Conservation (phyloP, 2,329 filamentous ascomycete species). For the Fragosphaeria purpurea region DNA sequence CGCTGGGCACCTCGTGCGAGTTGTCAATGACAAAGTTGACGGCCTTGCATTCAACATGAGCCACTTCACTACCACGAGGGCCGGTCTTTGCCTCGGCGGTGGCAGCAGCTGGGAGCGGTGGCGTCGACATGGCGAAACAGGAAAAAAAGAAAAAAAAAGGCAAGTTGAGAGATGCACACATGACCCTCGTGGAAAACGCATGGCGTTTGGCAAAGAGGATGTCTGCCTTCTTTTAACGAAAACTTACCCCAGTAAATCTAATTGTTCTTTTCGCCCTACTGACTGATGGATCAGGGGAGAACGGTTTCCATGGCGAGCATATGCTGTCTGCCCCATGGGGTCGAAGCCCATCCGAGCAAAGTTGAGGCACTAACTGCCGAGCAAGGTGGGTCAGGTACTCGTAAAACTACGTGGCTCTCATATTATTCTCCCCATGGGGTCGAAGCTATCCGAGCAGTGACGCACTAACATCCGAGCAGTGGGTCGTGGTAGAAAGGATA, state of each 20-base stretch:
- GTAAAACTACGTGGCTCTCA: not conserved
- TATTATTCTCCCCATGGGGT: not conserved
- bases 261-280: not conserved
- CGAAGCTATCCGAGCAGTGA: not conserved
- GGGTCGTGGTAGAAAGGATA: not conserved
- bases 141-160: not conserved
- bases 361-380: too few relatives aligned
- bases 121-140: not conserved
- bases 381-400: not conserved
- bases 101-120: not conserved
- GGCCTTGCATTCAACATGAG: conserved; percentile 3
- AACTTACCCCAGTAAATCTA: too few relatives aligned
- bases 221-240: too few relatives aligned
- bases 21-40: conserved; percentile 6
- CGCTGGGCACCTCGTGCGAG: conserved; percentile 5
- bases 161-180: not conserved
- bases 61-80: not conserved
- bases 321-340: not conserved
- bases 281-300: too few relatives aligned
- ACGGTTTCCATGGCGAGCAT: too few relatives aligned
- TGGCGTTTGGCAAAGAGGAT: too few relatives aligned
- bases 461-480: conserved; percentile 2
- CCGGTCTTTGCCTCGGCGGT: not conserved
- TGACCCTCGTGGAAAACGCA: not conserved
- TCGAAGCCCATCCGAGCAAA: not conserved